Conservation (phyloP, 805 yeast species). For the Candida ovalis region DNA sequence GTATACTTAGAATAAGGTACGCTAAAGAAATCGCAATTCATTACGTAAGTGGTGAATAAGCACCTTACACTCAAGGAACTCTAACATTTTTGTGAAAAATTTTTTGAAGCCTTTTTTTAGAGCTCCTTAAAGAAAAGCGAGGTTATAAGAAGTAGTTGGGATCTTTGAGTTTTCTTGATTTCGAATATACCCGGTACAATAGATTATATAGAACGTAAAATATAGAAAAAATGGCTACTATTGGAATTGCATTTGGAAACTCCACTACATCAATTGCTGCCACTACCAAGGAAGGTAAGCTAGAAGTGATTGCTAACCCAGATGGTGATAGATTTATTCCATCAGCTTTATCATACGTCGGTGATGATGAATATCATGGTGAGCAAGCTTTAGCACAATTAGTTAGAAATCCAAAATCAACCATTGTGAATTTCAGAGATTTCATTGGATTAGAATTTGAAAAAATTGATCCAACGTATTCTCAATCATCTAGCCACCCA, state of each 20-base stretch:
- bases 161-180: background rate
- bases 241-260: constrained; percentile 97
- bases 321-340: constrained; percentile 98
- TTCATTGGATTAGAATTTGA: constrained; percentile 73
- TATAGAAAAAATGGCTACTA: constrained; percentile 45
- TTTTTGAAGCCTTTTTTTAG: background rate
- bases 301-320: constrained; percentile 97
- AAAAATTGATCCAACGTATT: constrained; percentile 62
- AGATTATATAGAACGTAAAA: background rate
- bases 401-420: constrained; percentile 83
- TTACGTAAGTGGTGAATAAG: no score
- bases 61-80: no score
- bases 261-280: constrained; percentile 92
- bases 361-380: constrained; percentile 95
- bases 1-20: no score
- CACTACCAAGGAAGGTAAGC: constrained; percentile 85
- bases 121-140: no score
- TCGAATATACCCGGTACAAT: background rate
- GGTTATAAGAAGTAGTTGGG: no score
- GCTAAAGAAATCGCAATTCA: no score
- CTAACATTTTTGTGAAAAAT: constrained; percentile 1
- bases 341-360: constrained; percentile 86
- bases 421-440: constrained; percentile 91
- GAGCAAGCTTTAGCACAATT: constrained; percentile 92
- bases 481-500: constrained; percentile 65